Evolutionary conservation across 1,284 basidiomycete species (phyloP), one percentile per base, ranked within the genome.

Genomic region (Inonotus hispidus): DNA sequence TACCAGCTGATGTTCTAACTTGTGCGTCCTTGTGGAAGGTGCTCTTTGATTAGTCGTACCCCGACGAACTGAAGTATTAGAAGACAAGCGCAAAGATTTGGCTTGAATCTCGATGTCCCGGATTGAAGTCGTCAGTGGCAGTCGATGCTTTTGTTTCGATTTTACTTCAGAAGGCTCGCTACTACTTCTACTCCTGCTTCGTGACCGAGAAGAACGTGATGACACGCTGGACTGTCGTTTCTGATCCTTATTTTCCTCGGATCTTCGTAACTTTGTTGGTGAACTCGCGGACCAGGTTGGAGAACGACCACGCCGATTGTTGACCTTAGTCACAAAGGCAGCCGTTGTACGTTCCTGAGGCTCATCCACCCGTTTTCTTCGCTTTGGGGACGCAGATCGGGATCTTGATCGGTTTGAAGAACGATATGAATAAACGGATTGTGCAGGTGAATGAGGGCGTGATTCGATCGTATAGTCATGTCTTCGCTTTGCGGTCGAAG

Each of bases 321-420:
- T 58, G 5, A 13, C 43, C 11, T 27, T 58, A 7, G 35, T 27
- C 6, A 29, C 56, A 53, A 53, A 63, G 8, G 65, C 59, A 25
- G 56, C 57, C 45, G 53, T 65, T 46, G 64, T 65, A 13, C 19
- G 63, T 49, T 25, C 21, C 60, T 57, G 53, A 25, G 38, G 56
- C 29, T 57, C 57, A 19, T 59, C 45, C 16, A 66, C 68, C 35
- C 69, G 68, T 53, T 79, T 80, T 54, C 77, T 78, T 47, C 81
- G 81, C 66, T 83, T 83, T 3, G 80, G 78, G 27, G 79, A 78
- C 60, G 80, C 75, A 50, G 86, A 85, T 59, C 77, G 76, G 29
- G 88, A 86, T 55, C 76, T 77, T 46, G 87, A 89, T 41, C 82
- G 83, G 63, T 79, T 83, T 53, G 85, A 87, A 29, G 88, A 88